Base-by-base conservation (phyloP, 2,329 filamentous ascomycete species). In the Trichoderma semiorbis region DNA sequence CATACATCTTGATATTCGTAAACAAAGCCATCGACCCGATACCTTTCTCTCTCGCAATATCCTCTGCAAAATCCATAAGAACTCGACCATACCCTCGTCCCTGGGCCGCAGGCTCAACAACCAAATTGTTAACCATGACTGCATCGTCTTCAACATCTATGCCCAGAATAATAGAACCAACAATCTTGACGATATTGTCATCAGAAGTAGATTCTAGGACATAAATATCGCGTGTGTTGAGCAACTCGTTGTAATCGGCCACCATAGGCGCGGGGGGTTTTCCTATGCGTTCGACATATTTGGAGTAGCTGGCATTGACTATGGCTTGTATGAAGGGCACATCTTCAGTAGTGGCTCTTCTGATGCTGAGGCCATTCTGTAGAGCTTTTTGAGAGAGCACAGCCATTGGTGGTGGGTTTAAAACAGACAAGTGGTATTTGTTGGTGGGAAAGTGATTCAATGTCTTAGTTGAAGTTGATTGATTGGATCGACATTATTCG, bases 181-280 rank as follows among this genome's bases (percentile, higher is more conserved):
- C 24, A 11, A 43, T 58, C 11, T n/a, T 28, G 1, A 3, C 18
- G 16, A 11, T 5, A 3, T 10, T 7, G 14, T 32, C 24, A 7
- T 39, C 26, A 1, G 43, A 66, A 16, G 36, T 18, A 12, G 34
- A 7, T 30, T 67, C 64, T 14, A 67, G 26, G 12, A 67, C n/a
- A 8, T 39, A 79, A 2, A 81, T 74, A 10, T 76, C 70, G n/a
- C 73, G 71, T 0, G 72, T 74, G 7, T 73, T n/a, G 5, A 83
- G 72, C 14, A 82, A 73, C 4, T 74, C 30, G 7, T 28, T 3
- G 57, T 82, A 82, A 72, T 83, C 75, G n/a, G 76, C 73, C 2
- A 72, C 75, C 81, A 83, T 83, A 1, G 81, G 81, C 0, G 80
- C 81, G 1, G 81, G 81, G 0, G 75, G 75, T 57, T 78, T 79